A percentile compares a stretch with the other conserved stretches of the same genome.
These are phyloP conservation scores for Bruguiera parviflora DNA, from an alignment of 345 rosid species.

Conservation along the genomic window DNA sequence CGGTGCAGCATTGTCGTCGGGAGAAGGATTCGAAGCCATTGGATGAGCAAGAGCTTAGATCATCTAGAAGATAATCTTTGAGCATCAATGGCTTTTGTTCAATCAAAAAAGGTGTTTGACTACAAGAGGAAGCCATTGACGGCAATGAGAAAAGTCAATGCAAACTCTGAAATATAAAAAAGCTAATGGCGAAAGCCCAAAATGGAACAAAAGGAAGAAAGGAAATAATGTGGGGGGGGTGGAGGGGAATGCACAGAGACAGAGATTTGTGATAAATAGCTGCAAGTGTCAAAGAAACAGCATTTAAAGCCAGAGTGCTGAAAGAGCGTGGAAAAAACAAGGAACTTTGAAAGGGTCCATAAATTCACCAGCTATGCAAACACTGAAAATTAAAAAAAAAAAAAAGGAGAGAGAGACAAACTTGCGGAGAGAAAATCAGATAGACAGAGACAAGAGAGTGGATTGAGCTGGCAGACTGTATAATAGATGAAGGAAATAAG, in stretches of 20 bases:
- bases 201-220: neutral
- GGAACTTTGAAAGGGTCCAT: neutral
- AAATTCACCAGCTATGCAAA: neutral
- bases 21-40: constrained; percentile 84
- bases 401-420: no score
- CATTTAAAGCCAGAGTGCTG: neutral
- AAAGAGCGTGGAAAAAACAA: neutral
- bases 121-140: constrained; percentile 25
- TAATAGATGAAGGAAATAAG: neutral
- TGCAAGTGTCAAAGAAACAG: neutral
- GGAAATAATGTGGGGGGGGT: neutral
- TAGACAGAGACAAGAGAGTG: neutral
- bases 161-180: no score
- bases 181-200: neutral
- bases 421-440: neutral
- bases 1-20: constrained; percentile 60
- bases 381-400: no score
- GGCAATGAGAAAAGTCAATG: neutral
- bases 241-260: neutral
- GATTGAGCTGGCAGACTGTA: neutral
- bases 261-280: constrained; percentile 3
- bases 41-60: constrained; percentile 86
- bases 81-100: constrained; percentile 51
- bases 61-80: constrained; percentile 72
- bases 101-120: constrained; percentile 13